These are phyloP conservation scores for Mucor piriformis DNA, from an alignment of 371 early-diverging fungal genomes.

Conservation along the genomic window DNA sequence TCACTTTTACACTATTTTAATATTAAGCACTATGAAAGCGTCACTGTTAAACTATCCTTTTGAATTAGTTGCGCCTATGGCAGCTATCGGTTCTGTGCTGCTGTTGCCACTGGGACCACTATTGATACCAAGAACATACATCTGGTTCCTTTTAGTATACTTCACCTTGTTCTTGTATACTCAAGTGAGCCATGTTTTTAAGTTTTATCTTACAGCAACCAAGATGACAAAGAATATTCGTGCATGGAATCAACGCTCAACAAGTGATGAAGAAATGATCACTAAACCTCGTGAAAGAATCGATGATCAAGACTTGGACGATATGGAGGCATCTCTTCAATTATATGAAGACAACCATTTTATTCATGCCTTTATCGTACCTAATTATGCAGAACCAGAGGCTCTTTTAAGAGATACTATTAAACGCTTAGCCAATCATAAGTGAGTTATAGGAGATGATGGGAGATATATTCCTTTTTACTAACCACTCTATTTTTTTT, in stretches of 20 bases:
- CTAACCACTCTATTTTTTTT: not conserved
- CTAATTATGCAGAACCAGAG: conserved; percentile 64
- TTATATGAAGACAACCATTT: conserved; percentile 34
- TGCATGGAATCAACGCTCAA: conserved; percentile 42
- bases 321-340: conserved; percentile 50
- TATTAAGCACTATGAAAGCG: conserved; percentile 13
- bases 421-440: conserved; percentile 49
- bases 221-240: conserved; percentile 49
- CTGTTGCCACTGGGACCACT: conserved; percentile 54
- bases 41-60: conserved; percentile 42
- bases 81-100: conserved; percentile 52
- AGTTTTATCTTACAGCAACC: conserved; percentile 49
- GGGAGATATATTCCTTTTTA: not conserved
- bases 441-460: conserved; percentile 20
- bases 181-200: conserved; percentile 58
- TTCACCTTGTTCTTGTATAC: conserved; percentile 55
- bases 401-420: conserved; percentile 50
- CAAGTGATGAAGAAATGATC: not conserved
- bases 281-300: conserved; percentile 27
- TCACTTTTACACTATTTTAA: conserved; percentile 3
- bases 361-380: conserved; percentile 59
- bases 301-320: conserved; percentile 23
- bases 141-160: conserved; percentile 52
- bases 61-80: conserved; percentile 58
- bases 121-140: conserved; percentile 55